These are phyloP conservation scores for Ogataea pini DNA, from an alignment of 805 yeast genomes.

Conservation along the genomic window DNA sequence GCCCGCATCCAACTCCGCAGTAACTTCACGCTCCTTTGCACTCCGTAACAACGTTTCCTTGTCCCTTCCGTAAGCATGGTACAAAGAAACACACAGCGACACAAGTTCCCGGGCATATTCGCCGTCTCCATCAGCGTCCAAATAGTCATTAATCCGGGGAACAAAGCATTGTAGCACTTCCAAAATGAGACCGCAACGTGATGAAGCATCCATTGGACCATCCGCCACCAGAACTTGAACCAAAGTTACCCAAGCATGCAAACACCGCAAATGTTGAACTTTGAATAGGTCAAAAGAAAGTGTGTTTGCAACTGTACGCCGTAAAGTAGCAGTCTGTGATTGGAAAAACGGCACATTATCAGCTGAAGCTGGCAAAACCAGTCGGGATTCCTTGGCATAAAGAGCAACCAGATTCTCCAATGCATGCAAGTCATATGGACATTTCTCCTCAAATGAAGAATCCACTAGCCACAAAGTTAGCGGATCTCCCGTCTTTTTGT, in stretches of 20 bases:
- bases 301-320: slow-evolving; percentile 45
- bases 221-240: slow-evolving; percentile 73
- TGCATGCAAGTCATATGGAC: slow-evolving; percentile 45
- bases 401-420: slow-evolving; percentile 35
- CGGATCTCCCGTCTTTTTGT: not conserved
- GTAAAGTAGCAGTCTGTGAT: slow-evolving; percentile 31
- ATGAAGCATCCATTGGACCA: slow-evolving; percentile 45
- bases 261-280: slow-evolving; percentile 55
- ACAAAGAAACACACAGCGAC: slow-evolving; percentile 70
- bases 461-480: not conserved
- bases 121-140: slow-evolving; percentile 53
- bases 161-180: slow-evolving; percentile 75
- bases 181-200: slow-evolving; percentile 63
- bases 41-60: slow-evolving; percentile 24
- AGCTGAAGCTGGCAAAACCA: slow-evolving; percentile 28
- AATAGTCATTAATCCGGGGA: slow-evolving; percentile 75
- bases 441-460: slow-evolving; percentile 8
- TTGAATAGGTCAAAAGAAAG: slow-evolving; percentile 49
- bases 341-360: slow-evolving; percentile 22
- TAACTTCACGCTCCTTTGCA: slow-evolving; percentile 32
- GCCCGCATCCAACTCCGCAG: slow-evolving; percentile 41
- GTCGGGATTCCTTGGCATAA: slow-evolving; percentile 28
- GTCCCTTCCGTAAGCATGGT: slow-evolving; percentile 60
- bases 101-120: slow-evolving; percentile 74
- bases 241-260: slow-evolving; percentile 83